Evolutionary conservation across 2,329 filamentous ascomycete species (phyloP), one percentile per base, ranked within the genome.

Genomic region (Cladosporium cucumerinum): DNA sequence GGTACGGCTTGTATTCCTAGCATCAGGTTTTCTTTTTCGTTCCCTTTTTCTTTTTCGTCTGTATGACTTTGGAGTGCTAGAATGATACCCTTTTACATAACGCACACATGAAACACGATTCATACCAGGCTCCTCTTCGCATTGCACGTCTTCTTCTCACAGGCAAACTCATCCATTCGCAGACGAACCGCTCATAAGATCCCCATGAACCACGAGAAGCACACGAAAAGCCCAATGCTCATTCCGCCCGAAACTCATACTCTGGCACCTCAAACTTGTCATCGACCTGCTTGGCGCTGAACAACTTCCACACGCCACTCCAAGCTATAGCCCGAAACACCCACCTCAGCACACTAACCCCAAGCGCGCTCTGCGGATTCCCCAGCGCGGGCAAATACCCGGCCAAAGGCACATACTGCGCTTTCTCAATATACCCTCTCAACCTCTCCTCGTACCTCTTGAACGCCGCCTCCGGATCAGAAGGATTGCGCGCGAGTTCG

Each of bases 391-490:
- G 69, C 32, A 66, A 67, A 11, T 52, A 54, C 8, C 71, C 73
- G 5, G 69, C 68, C 7, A 75, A 65, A 14, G 75, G 74, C 51
- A 78, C 70, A 14, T 66, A 59, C 63, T 73, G 72, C 11, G 65
- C 63, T 54, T 71, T 68, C 25, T 65, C 61, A 6, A 73, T 69
- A 61, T 68, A 73, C 10, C 26, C 54, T 25, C 68, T 57, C n/a
- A 74, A 55, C 8, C 64, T 60, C 18, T 65, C 65, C 16, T 70
- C 66, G 51, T 73, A 73, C 21, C 25, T 62, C 21, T 2, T 16
- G 12, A 52, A 46, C 4, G 54, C 54, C 5, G 54, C 54, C 5
- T n/a, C 6, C 21, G 14, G 61, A 66, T 16, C 36, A 57, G 25
- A 46, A 21, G 48, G 49, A 66, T 62, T 39, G 57, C 69, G 71